Percentiles rank a stretch among this genome's conserved stretches.
These are phyloP conservation scores for Ceratocystis alfenasii DNA, from an alignment of 2,329 filamentous ascomycete genomes.

Conservation along the genomic window DNA sequence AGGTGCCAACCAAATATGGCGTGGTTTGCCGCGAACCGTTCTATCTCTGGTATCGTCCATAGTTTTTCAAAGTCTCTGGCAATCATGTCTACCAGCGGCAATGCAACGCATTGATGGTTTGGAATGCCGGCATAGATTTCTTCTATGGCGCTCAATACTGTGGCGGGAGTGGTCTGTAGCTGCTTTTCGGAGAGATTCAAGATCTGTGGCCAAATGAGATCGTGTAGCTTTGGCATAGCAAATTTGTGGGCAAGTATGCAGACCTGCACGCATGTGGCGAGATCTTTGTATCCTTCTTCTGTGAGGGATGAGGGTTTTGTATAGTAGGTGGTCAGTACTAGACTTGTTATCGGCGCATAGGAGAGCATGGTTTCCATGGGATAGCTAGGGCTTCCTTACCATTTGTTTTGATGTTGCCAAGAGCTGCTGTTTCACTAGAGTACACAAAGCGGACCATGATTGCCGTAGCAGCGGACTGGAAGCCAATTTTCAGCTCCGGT, in stretches of 20 bases:
- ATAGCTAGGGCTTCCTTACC: not conserved
- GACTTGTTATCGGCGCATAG: not conserved
- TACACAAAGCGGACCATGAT: not conserved
- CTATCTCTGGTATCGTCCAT: not conserved
- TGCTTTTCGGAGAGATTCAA: not conserved
- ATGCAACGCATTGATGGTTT: not conserved
- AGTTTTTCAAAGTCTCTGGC: not conserved
- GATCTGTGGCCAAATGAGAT: slow-evolving; percentile 1
- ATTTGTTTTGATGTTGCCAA: not conserved
- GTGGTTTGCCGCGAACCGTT: not conserved
- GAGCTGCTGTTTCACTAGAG: not conserved
- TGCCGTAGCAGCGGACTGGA: not conserved
- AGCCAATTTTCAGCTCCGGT: not conserved
- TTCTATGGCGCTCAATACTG: not conserved
- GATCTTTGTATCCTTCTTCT: slow-evolving; percentile 2
- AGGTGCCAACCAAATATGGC: slow-evolving; percentile 5
- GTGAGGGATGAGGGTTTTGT: not conserved
- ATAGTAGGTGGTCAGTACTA: not conserved
- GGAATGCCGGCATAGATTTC: not conserved
- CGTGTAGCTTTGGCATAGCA: not conserved
- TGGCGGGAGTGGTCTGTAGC: not conserved
- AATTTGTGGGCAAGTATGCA: not conserved
- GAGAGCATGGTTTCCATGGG: not conserved
- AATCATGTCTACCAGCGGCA: not conserved
- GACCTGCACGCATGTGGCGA: not conserved